These are phyloP conservation scores for Chaetothyriales sp. DNA, from an alignment of 2,329 filamentous ascomycete species.

Conservation along the genomic window DNA sequence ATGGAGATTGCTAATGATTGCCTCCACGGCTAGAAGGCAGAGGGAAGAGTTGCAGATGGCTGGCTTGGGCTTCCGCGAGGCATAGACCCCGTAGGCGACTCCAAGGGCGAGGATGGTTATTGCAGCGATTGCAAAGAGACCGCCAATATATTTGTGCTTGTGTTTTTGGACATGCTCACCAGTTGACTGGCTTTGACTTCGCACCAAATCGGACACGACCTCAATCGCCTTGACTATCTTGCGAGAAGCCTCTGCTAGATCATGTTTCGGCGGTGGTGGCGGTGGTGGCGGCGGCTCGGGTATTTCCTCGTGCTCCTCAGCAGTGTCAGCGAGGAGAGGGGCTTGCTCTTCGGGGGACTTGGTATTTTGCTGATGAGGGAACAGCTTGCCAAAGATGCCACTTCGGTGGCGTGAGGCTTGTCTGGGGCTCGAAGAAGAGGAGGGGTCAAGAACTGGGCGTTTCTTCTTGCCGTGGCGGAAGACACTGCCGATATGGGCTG, in stretches of 20 bases:
- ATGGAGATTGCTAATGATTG: constrained; percentile 45
- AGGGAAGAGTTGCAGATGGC: constrained; percentile 27
- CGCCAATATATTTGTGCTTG: background rate
- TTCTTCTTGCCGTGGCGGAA: background rate
- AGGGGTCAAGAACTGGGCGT: background rate
- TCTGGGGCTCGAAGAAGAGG: background rate
- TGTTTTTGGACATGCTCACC: background rate
- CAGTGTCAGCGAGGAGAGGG: background rate
- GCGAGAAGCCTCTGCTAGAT: background rate
- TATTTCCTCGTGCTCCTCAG: background rate
- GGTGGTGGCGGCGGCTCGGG: background rate
- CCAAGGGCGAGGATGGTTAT: background rate
- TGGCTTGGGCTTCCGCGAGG: background rate
- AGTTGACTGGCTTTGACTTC: background rate
- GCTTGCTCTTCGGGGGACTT: background rate
- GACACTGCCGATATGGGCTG: background rate
- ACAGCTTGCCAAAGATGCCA: background rate
- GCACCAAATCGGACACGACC: background rate
- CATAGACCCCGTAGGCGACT: background rate
- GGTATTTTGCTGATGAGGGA: background rate
- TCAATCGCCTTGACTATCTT: background rate
- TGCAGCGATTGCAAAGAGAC: background rate
- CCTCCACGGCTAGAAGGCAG: constrained; percentile 47
- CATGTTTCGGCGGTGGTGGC: background rate
- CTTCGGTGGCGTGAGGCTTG: background rate